A percentile compares a stretch with the other conserved stretches of the same genome.
Conservation (phyloP, 2,329 filamentous ascomycete genomes). For the Alternaria tenuissima region DNA sequence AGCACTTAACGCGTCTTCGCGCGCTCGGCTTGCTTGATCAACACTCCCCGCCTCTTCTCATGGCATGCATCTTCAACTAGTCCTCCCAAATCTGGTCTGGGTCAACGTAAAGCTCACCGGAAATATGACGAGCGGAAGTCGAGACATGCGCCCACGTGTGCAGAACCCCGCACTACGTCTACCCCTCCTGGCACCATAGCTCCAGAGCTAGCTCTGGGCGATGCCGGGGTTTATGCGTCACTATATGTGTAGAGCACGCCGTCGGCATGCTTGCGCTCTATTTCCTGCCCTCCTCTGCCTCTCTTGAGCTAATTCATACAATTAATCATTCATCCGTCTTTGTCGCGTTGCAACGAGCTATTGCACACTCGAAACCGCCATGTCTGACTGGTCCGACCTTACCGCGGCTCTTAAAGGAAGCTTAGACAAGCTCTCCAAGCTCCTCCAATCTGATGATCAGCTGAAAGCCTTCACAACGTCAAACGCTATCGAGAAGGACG, state of each 20-base stretch:
- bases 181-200: slow-evolving; percentile 42
- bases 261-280: neutral
- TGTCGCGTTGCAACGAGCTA: neutral
- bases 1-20: neutral
- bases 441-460: slow-evolving; percentile 45
- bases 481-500: slow-evolving; percentile 43
- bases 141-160: slow-evolving; percentile 35
- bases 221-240: slow-evolving; percentile 11
- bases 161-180: slow-evolving; percentile 35
- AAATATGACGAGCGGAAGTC: slow-evolving; percentile 21
- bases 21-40: slow-evolving; percentile 4
- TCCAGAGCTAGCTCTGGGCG: slow-evolving; percentile 24
- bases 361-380: slow-evolving; percentile 15
- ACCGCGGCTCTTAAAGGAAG: slow-evolving; percentile 42
- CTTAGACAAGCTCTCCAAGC: slow-evolving; percentile 41
- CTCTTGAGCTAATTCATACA: neutral
- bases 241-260: slow-evolving; percentile 20
- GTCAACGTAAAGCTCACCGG: slow-evolving; percentile 12
- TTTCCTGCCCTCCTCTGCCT: neutral
- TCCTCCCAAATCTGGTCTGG: slow-evolving; percentile 5
- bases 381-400: slow-evolving; percentile 48
- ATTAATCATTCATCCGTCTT: neutral
- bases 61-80: slow-evolving; percentile 17
- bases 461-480: slow-evolving; percentile 49
- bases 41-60: slow-evolving; percentile 3